Base-by-base conservation (phyloP, 352 stramenopile species). In the Pythium apleroticum region DNA sequence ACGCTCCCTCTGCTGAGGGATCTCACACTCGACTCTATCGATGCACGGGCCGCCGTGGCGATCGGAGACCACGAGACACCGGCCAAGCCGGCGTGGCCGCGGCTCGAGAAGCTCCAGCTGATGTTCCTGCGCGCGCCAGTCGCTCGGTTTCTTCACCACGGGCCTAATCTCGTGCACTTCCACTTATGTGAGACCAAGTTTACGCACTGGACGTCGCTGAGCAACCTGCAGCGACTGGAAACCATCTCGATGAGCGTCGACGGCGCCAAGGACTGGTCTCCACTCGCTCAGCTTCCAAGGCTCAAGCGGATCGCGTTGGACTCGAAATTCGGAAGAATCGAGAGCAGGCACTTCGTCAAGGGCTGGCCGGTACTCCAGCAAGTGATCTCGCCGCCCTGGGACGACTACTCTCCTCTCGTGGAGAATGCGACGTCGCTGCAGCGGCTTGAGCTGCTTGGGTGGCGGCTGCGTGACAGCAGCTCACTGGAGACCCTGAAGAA, bases 381-480 rank as follows among this genome's bases (percentile, higher is more conserved):
- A 46, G 6, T 70, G 9, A 48, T 71, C 22, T 67, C 65, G 6
- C 58, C 59, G 24, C 52, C 63, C 3, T 70, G 63, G 63, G 63
- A 70, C 31, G 63, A 70, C 24, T 70, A 65, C 27, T 15, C 53
- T 6, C 3, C 37, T 15, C 63, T 70, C 7, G 49, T 37, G 15
- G 25, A 52, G 3, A 24, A 31, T 8, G 63, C 56, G 6, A 20
- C 12, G 5, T 50, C 10, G 8, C 27, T 70, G 20, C 24, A 27
- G 15, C n/a, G 12, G 15, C 25, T 70, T 2, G 37, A 57, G 2
- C 28, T 70, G 31, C 53, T 65, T 17, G 56, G 63, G 4, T 70
- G 63, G 63, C 24, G 63, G n/a, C 52, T 52, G 9, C 55, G 63
- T 37, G 63, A 70, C 39, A 63, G 52, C 25, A 65, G 63, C 20